phyloP scores from a whole-genome alignment of 495 filamentous ascomycete species.

The Penicillium bovifimosum region DNA sequence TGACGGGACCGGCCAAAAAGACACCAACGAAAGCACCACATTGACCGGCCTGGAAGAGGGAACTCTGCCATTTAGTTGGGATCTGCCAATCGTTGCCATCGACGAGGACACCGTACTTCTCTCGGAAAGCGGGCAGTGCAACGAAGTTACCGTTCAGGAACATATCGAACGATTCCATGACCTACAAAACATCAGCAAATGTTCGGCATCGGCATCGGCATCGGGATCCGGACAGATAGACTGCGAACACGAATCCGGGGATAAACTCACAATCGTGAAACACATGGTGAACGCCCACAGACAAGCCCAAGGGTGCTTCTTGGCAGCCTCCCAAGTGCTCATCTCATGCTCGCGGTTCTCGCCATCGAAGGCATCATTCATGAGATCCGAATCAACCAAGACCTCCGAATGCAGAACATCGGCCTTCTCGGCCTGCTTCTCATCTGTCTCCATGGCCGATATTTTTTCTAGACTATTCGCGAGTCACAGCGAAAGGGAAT shows the following conservation, averaged over 20 bases:
- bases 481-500: not conserved
- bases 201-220: not conserved
- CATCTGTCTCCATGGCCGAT: not conserved
- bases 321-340: slow-evolving; percentile 28
- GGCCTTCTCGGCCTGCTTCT: slow-evolving; percentile 10
- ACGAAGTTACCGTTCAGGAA: slow-evolving; percentile 38
- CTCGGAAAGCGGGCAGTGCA: slow-evolving; percentile 21
- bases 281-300: slow-evolving; percentile 42
- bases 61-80: slow-evolving; percentile 33
- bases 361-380: slow-evolving; percentile 32
- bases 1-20: slow-evolving; percentile 60
- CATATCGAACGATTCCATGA: slow-evolving; percentile 43
- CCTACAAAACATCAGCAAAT: slow-evolving; percentile 17
- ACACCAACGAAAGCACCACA: slow-evolving; percentile 64
- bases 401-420: slow-evolving; percentile 25
- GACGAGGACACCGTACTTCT: slow-evolving; percentile 22
- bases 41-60: slow-evolving; percentile 32
- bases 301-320: slow-evolving; percentile 44
- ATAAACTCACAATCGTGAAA: slow-evolving; percentile 37
- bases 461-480: not conserved
- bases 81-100: slow-evolving; percentile 11
- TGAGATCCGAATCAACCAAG: slow-evolving; percentile 23
- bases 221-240: no score
- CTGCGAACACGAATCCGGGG: not conserved
- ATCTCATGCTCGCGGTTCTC: slow-evolving; percentile 30